Conservation (phyloP, 352 stramenopile species). For the Phytophthora lateralis region DNA sequence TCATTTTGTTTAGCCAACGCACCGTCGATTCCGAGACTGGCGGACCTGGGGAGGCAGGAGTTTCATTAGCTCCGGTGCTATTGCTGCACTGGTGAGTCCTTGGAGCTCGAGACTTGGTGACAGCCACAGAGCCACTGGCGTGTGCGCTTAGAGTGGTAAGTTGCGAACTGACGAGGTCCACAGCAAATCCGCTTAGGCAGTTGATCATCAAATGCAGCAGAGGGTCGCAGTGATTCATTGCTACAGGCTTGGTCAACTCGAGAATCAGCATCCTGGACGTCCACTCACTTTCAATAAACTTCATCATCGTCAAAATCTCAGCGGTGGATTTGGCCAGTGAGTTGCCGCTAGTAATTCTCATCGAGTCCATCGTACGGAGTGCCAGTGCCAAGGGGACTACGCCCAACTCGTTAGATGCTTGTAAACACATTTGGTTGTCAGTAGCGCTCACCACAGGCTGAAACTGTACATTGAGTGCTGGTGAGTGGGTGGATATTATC, state of each 20-base stretch:
- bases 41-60: slow-evolving; percentile 16
- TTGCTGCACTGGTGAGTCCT: slow-evolving; percentile 4
- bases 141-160: slow-evolving; percentile 52
- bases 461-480: neutral
- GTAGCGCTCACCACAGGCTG: neutral
- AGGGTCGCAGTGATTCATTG: slow-evolving; percentile 57
- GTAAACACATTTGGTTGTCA: neutral
- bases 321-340: slow-evolving; percentile 61
- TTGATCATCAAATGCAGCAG: slow-evolving; percentile 74
- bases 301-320: slow-evolving; percentile 68
- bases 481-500: neutral
- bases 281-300: slow-evolving; percentile 76
- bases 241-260: slow-evolving; percentile 74
- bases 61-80: slow-evolving; percentile 7
- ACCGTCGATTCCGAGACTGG: slow-evolving; percentile 32
- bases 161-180: slow-evolving; percentile 64
- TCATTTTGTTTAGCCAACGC: slow-evolving; percentile 60
- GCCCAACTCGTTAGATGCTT: neutral
- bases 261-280: slow-evolving; percentile 75
- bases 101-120: slow-evolving; percentile 37
- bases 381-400: neutral
- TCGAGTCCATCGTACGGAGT: neutral
- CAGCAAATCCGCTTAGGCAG: slow-evolving; percentile 71
- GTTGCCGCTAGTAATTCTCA: slow-evolving; percentile 4
- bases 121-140: slow-evolving; percentile 25